These are phyloP conservation scores for Ganoderma sp. DNA, from an alignment of 1,284 basidiomycete genomes.

Conservation along the genomic window DNA sequence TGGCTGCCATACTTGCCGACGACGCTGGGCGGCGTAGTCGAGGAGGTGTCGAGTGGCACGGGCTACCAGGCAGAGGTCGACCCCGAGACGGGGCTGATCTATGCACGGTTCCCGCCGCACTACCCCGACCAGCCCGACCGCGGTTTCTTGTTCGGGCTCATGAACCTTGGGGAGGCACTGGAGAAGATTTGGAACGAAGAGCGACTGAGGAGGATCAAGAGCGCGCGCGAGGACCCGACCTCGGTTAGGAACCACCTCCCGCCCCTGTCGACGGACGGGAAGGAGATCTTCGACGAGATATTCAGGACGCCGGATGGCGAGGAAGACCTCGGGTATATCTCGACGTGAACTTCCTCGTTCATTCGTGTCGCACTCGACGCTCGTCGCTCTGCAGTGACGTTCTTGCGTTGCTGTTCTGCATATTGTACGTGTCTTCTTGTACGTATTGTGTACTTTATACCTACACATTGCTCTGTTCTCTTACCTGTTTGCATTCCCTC, in stretches of 20 bases:
- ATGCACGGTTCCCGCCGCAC: slow-evolving; percentile 92
- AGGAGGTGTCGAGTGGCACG: slow-evolving; percentile 64
- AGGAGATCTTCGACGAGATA: slow-evolving; percentile 77
- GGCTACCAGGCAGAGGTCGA: slow-evolving; percentile 86
- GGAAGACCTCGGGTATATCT: slow-evolving; percentile 74
- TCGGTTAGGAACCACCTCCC: slow-evolving; percentile 57
- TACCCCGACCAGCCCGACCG: slow-evolving; percentile 89
- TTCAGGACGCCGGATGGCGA: slow-evolving; percentile 60
- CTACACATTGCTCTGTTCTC: neutral
- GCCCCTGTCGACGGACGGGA: slow-evolving; percentile 68
- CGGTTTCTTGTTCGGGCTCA: slow-evolving; percentile 92
- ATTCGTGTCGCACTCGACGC: neutral
- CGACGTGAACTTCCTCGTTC: slow-evolving; percentile 53
- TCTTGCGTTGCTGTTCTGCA: slow-evolving; percentile 13
- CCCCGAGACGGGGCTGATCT: slow-evolving; percentile 76
- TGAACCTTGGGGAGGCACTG: slow-evolving; percentile 77
- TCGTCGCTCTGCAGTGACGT: neutral
- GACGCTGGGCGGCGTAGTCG: slow-evolving; percentile 43
- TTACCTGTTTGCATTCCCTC: neutral
- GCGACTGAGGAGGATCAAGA: slow-evolving; percentile 69
- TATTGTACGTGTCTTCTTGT: slow-evolving; percentile 11
- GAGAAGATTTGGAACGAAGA: slow-evolving; percentile 87
- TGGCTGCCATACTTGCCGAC: slow-evolving; percentile 71
- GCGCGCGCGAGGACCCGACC: slow-evolving; percentile 62
- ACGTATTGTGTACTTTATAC: slow-evolving; percentile 7